Conservation (phyloP, 2,329 filamentous ascomycete genomes). For the Clathrospora elynae region DNA sequence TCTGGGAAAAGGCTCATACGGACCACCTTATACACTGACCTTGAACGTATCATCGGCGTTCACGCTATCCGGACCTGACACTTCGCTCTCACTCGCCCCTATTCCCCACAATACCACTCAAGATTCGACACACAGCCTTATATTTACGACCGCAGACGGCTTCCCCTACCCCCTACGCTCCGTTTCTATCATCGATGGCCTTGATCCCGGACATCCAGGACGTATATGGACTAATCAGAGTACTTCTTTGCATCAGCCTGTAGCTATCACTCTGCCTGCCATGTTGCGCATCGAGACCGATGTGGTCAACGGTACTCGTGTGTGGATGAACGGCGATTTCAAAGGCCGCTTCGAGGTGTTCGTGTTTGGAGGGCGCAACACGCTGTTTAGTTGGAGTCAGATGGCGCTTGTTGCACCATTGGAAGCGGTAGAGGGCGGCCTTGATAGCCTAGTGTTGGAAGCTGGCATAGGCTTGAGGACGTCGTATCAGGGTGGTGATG, state of each 20-base stretch:
- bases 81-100: slow-evolving; percentile 45
- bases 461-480: background rate
- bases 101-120: slow-evolving; percentile 18
- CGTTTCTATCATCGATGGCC: slow-evolving; percentile 51
- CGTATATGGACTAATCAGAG: slow-evolving; percentile 60
- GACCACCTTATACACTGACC: slow-evolving; percentile 54
- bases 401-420: slow-evolving; percentile 62
- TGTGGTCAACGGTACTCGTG: slow-evolving; percentile 54
- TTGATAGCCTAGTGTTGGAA: slow-evolving; percentile 24
- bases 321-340: slow-evolving; percentile 56
- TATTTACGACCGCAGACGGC: slow-evolving; percentile 50
- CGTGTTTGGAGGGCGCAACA: slow-evolving; percentile 60
- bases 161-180: slow-evolving; percentile 57
- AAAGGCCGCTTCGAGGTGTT: slow-evolving; percentile 60
- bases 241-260: slow-evolving; percentile 52
- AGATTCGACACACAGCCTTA: slow-evolving; percentile 39
- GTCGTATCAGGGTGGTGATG: background rate
- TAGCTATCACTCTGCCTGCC: slow-evolving; percentile 44
- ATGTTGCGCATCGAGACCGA: slow-evolving; percentile 54
- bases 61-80: slow-evolving; percentile 52
- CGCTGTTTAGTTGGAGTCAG: slow-evolving; percentile 60
- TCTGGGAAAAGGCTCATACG: slow-evolving; percentile 51
- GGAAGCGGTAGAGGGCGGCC: slow-evolving; percentile 40
- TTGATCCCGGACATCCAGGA: slow-evolving; percentile 55
- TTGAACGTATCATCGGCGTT: slow-evolving; percentile 52